Evolutionary conservation across 805 yeast genomes (phyloP).

Genomic region (Clavispora carvajalis): DNA sequence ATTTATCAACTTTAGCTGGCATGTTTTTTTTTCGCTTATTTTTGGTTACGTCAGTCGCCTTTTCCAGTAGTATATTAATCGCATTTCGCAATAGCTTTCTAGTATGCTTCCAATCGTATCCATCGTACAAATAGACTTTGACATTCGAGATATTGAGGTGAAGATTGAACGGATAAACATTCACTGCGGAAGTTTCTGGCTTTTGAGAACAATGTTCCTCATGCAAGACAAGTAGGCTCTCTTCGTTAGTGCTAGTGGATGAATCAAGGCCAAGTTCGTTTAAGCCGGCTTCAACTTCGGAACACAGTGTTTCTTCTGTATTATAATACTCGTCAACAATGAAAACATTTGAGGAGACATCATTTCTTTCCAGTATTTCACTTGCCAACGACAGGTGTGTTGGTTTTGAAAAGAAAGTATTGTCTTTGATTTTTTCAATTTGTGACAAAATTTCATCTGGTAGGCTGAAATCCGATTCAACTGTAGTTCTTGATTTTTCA

Average conservation of each 20-base stretch:
- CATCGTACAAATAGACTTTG: slow-evolving; percentile 64
- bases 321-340: slow-evolving; percentile 9
- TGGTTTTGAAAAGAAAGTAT: too few species aligned
- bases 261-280: slow-evolving; percentile 2
- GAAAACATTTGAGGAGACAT: slow-evolving; percentile 2
- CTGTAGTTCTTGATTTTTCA: slow-evolving; percentile 47
- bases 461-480: slow-evolving; percentile 22
- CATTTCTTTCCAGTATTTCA: not conserved
- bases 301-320: not conserved
- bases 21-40: slow-evolving; percentile 8
- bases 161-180: slow-evolving; percentile 21
- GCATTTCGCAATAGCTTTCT: slow-evolving; percentile 61
- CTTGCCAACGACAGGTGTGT: not conserved
- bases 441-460: slow-evolving; percentile 33
- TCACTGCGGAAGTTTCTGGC: not conserved
- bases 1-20: not conserved
- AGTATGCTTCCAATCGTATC: slow-evolving; percentile 87
- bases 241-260: not conserved
- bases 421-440: slow-evolving; percentile 21
- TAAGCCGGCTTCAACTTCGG: slow-evolving; percentile 1
- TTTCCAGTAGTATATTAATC: slow-evolving; percentile 54
- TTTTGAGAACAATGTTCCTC: slow-evolving; percentile 12
- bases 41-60: slow-evolving; percentile 23
- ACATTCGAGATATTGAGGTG: slow-evolving; percentile 35
- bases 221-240: slow-evolving; percentile 1